These are phyloP conservation scores for Trichoderma breve DNA, from an alignment of 2,329 filamentous ascomycete genomes.

Conservation along the genomic window DNA sequence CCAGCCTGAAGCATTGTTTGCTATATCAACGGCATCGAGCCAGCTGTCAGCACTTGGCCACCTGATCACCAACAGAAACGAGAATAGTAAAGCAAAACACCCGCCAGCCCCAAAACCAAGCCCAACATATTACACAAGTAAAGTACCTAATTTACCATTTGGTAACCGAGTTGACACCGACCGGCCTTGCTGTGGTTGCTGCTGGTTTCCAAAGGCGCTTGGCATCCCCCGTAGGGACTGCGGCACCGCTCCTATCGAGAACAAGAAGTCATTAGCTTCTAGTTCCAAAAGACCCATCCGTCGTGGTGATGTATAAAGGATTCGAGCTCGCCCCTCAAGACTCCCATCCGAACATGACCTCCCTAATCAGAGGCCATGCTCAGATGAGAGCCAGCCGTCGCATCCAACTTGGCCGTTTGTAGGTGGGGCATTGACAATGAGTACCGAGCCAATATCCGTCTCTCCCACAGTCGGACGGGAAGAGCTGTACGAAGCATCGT, in stretches of 20 bases:
- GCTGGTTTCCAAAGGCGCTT: conserved; percentile 57
- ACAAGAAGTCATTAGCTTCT: conserved; percentile 15
- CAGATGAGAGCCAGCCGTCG: not conserved
- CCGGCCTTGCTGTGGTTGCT: conserved; percentile 56
- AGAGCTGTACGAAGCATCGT: not conserved
- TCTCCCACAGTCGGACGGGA: not conserved
- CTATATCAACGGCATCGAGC: conserved; percentile 35
- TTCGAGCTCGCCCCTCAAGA: not conserved
- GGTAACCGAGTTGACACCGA: conserved; percentile 59
- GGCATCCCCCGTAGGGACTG: conserved; percentile 63
- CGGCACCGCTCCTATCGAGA: conserved; percentile 53
- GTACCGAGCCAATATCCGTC: not conserved
- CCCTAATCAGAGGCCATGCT: not conserved
- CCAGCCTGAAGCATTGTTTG: conserved; percentile 57
- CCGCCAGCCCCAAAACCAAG: not conserved
- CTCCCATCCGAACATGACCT: not conserved
- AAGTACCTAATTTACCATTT: conserved; percentile 61
- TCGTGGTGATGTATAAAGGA: not conserved
- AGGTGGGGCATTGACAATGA: conserved; percentile 16
- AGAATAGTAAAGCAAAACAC: not conserved
- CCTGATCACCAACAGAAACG: not conserved
- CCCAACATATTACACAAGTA: not conserved
- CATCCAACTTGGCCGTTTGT: not conserved
- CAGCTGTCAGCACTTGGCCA: conserved; percentile 21
- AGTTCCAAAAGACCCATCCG: not conserved